Evolutionary conservation across 2,329 filamentous ascomycete species (phyloP), one percentile per base, ranked within the genome.

Genomic region (Neopestalotiopsis clavispora): DNA sequence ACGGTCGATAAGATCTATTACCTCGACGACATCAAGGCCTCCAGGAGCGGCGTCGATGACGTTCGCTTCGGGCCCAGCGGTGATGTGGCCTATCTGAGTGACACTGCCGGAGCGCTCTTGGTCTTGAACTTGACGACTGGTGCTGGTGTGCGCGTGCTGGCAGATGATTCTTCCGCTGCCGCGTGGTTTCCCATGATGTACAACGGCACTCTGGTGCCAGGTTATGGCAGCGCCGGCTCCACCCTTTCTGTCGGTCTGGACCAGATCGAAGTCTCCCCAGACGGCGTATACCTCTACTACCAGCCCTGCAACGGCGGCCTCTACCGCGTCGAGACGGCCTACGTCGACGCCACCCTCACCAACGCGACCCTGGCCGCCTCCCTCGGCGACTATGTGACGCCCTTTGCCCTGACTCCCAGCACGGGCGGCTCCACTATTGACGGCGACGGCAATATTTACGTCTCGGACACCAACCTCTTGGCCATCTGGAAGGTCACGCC

Each of bases 81-180:
- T 86, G 56, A 95, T 90, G 68, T 87, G 88, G 32, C 90, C 89
- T 30, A 98, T 88, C 82, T 98, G 95, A 76, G 97, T 94, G 34
- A 92, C 90, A 60, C 57, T 30, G 57, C 57, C n/a, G 57, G 57
- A 6, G 57, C 57, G 1, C 32, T 60, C 28, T 20, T 60, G 57
- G 57, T 60, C 6, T 10, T 32, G 3, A 60, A 60, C 57, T 12
- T 60, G n/a, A 60, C 57, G 3, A 60, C 57, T 60, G 57, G 57
- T 28, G 57, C 23, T n/a, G 57, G 57, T 28, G 57, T 60, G 23
- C 57, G 57, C 12, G 57, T 60, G 12, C 20, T 60, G 17, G 57
- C 57, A 30, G 57, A 38, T 4, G 57, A 60, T 38, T 6, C 4
- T 38, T 60, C 57, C 10, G 57, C 57, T 23, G 32, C 23, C 7